Percentiles rank a stretch among this genome's conserved stretches.
Evolutionary conservation across 306 rosid genomes (phyloP).

Genomic region (Trichosanthes truncata): DNA sequence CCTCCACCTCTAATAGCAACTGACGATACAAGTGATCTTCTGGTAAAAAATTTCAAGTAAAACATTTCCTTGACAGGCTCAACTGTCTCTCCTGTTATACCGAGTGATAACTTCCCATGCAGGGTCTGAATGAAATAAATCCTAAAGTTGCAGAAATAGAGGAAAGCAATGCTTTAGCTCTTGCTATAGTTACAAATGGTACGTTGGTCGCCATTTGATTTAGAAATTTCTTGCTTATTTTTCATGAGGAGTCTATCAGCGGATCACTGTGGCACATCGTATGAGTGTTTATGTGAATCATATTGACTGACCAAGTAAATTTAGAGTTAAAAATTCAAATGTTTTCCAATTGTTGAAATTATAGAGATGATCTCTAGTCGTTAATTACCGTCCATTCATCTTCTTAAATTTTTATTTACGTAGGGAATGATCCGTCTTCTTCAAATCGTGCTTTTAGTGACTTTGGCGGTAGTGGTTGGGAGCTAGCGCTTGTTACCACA

Average conservation of each 20-base stretch:
- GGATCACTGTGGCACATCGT: background rate
- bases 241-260: background rate
- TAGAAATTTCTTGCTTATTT: background rate
- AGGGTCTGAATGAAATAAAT: constrained; percentile 73
- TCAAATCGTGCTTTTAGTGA: constrained; percentile 27
- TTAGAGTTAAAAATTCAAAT: background rate
- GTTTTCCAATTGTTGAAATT: background rate
- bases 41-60: constrained; percentile 29
- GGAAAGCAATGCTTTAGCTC: constrained; percentile 78
- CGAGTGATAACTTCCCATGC: constrained; percentile 3
- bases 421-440: constrained; percentile 37
- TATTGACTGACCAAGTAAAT: background rate
- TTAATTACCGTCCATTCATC: background rate
- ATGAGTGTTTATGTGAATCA: background rate
- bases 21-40: constrained; percentile 42
- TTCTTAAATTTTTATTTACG: background rate
- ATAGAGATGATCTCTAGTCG: background rate
- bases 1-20: constrained; percentile 61
- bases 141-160: constrained; percentile 68
- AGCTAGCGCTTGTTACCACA: constrained; percentile 68
- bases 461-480: constrained; percentile 78
- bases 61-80: background rate
- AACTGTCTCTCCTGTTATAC: background rate
- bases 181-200: constrained; percentile 75
- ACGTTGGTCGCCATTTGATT: constrained; percentile 21